Percentiles rank a stretch among this genome's conserved stretches.
These are phyloP conservation scores for Castanea crenata DNA, from an alignment of 306 rosid species.

Conservation along the genomic window DNA sequence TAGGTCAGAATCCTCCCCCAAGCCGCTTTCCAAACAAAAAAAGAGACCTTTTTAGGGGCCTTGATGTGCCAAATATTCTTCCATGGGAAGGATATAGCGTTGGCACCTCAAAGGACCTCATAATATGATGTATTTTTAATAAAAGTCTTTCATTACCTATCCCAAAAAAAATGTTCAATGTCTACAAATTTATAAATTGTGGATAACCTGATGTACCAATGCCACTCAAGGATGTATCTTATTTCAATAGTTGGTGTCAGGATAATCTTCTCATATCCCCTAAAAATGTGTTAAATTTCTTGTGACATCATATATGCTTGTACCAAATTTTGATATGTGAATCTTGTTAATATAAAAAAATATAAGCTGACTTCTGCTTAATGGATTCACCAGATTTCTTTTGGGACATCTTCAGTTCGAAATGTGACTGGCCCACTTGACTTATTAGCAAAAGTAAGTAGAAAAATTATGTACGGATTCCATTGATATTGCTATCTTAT, in stretches of 20 bases:
- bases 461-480: conserved; percentile 12
- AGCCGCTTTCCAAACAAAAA: too few relatives aligned
- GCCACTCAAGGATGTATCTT: background rate
- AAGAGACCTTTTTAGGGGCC: too few relatives aligned
- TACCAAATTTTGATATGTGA: conserved; percentile 14
- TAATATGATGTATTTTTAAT: too few relatives aligned
- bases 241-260: background rate
- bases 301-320: background rate
- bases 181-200: background rate
- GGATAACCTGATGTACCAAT: background rate
- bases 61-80: too few relatives aligned
- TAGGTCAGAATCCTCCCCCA: too few relatives aligned
- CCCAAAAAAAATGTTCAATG: background rate
- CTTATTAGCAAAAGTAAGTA: conserved; percentile 60
- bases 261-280: background rate
- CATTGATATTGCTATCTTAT: background rate
- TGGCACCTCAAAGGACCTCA: too few relatives aligned
- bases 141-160: too few relatives aligned
- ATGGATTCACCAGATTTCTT: conserved; percentile 54
- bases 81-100: too few relatives aligned
- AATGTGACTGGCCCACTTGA: conserved; percentile 40
- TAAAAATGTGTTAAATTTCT: background rate
- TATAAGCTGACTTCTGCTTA: conserved; percentile 29
- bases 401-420: conserved; percentile 41
- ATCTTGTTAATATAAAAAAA: background rate